phyloP scores from a whole-genome alignment of 768 basidiomycete genomes.

The Amyloporia xantha region DNA sequence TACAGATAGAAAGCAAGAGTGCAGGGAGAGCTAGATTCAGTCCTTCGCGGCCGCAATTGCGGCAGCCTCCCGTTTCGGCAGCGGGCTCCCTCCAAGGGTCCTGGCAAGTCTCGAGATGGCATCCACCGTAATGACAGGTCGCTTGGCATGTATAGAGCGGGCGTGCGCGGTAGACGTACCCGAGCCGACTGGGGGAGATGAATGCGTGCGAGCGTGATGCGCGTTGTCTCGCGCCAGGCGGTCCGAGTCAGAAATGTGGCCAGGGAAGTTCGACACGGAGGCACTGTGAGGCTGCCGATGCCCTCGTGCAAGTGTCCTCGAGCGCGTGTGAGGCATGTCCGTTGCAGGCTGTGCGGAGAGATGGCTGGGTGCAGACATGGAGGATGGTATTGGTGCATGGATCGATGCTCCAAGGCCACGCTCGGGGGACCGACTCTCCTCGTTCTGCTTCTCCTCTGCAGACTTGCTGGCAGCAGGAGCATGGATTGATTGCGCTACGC shows the following conservation, averaged over 20 bases:
- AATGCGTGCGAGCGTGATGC: constrained; percentile 57
- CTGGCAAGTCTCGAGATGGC: constrained; percentile 61
- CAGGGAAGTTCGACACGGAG: constrained; percentile 31
- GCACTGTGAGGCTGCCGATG: constrained; percentile 21
- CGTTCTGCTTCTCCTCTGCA: constrained; percentile 6
- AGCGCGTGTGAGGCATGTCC: constrained; percentile 39
- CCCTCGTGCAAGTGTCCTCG: constrained; percentile 48
- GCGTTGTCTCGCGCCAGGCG: constrained; percentile 34
- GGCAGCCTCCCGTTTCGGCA: constrained; percentile 15
- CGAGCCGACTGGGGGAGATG: constrained; percentile 48
- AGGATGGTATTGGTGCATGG: constrained; percentile 41
- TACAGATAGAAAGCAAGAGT: background rate
- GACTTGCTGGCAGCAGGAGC: constrained; percentile 5
- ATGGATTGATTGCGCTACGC: constrained; percentile 5
- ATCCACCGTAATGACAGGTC: constrained; percentile 70
- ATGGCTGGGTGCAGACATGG: constrained; percentile 34
- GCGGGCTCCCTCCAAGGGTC: constrained; percentile 41
- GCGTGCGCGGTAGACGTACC: constrained; percentile 25
- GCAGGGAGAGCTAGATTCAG: constrained; percentile 1
- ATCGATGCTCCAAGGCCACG: constrained; percentile 45
- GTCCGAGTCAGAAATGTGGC: constrained; percentile 33
- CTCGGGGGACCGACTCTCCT: constrained; percentile 21
- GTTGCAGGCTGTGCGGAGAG: constrained; percentile 26
- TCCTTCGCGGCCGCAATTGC: constrained; percentile 15
- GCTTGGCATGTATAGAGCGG: constrained; percentile 37